These are phyloP conservation scores for Ilex paraguariensis DNA, from an alignment of 305 asterid genomes.

Conservation along the genomic window DNA sequence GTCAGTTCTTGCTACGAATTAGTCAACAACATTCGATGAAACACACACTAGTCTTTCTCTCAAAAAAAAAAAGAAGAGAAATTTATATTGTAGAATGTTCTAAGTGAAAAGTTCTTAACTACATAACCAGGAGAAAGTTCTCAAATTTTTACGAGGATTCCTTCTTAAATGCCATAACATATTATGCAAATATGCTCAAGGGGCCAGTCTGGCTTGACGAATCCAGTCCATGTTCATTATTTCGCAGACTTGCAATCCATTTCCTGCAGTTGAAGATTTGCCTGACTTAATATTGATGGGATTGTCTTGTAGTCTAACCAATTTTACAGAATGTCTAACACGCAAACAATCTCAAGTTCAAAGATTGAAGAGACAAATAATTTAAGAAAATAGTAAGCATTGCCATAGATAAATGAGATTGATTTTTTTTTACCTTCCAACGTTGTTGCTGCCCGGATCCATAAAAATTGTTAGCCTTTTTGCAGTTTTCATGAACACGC, in stretches of 20 bases:
- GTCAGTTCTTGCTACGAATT: too few species aligned
- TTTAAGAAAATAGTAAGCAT: not conserved
- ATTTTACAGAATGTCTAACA: too few species aligned
- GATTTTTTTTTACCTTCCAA: constrained; percentile 8
- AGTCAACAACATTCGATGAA: too few species aligned
- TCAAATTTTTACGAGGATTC: too few species aligned
- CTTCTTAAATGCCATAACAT: not conserved
- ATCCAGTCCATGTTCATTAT: constrained; percentile 12
- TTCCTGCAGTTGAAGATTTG: constrained; percentile 14
- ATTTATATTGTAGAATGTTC: too few species aligned
- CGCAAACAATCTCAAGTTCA: too few species aligned
- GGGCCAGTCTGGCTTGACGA: constrained; percentile 14
- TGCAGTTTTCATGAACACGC: constrained; percentile 15
- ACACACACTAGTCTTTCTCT: too few species aligned
- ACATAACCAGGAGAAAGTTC: too few species aligned
- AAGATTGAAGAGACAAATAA: too few species aligned
- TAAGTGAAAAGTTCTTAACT: too few species aligned
- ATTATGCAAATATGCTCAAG: constrained; percentile 9
- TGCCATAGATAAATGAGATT: not conserved
- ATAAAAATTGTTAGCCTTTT: constrained; percentile 14
- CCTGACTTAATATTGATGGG: not conserved
- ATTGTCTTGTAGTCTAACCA: too few species aligned
- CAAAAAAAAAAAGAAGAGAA: too few species aligned
- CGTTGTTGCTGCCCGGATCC: constrained; percentile 4
- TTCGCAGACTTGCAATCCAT: constrained; percentile 15